Evolutionary conservation across 2,329 filamentous ascomycete genomes (phyloP), one percentile per base, ranked within the genome.

Genomic region (Apiospora kogelbergensis): DNA sequence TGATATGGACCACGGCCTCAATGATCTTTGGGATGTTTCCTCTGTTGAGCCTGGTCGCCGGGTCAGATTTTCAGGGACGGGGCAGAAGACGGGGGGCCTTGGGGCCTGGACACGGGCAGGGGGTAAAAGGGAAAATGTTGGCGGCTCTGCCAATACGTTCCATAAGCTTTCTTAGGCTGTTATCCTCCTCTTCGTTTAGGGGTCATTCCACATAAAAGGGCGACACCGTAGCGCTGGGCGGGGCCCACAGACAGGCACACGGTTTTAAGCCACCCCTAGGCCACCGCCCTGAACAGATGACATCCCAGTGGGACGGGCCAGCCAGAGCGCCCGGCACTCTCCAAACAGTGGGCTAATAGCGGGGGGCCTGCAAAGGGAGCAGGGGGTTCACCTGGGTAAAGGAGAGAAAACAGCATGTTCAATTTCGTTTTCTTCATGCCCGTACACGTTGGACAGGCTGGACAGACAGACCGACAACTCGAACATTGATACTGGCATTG

Each of bases 361-460:
- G 53, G 53, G 53, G 53, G 33, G 30, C 26, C 37, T 60, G 53
- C 15, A 33, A 60, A 37, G 53, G 53, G 53, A 37, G 30, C 30
- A 60, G 53, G 53, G 53, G 53, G 53, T 37, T 60, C 26, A 60
- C 53, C 53, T 60, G 53, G 53, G 53, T 60, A 60, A 60, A 60
- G 53, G 53, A 60, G 53, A 33, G 53, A 60, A 60, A 60, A 60
- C 26, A 60, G 30, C 26, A 60, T 37, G 26, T 37, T 60, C 53
- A 60, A 60, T 60, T 60, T 60, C 20, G 33, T 37, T 60, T 60
- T 20, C 30, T 60, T 60, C 30, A 60, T 60, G 53, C 53, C 30
- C 20, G 53, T n/a, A 60, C 30, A 11, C 48, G 13, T 53, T 7
- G 24, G 20, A 53, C 22, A 6, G 24, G 22, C n/a, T n/a, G n/a